phyloP scores from a whole-genome alignment of 768 basidiomycete genomes.

The Gloeopeniophorella convolvens region DNA sequence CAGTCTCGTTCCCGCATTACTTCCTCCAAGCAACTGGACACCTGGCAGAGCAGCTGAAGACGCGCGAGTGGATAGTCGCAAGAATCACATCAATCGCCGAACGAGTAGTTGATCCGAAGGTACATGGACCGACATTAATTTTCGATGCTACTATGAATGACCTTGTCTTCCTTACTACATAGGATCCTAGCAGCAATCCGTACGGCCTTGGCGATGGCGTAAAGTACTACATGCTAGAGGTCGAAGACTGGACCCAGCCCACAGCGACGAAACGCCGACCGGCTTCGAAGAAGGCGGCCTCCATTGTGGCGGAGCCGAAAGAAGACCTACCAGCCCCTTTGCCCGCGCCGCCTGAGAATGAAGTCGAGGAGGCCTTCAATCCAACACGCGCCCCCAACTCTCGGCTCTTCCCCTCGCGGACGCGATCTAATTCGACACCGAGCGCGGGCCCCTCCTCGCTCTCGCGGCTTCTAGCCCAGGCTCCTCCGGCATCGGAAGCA shows the following conservation, averaged over 20 bases:
- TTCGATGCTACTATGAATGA: background rate
- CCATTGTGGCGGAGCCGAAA: conserved; percentile 32
- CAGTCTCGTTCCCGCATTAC: conserved; percentile 96
- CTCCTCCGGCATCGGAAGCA: conserved; percentile 37
- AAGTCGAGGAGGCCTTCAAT: conserved; percentile 68
- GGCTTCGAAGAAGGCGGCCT: conserved; percentile 45
- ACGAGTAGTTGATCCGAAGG: conserved; percentile 74
- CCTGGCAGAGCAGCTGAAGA: conserved; percentile 83
- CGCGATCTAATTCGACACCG: conserved; percentile 61
- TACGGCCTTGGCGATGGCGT: conserved; percentile 83
- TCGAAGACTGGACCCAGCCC: conserved; percentile 88
- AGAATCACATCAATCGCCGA: conserved; percentile 86
- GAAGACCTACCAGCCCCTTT: conserved; percentile 39
- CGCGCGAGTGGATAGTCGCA: conserved; percentile 92
- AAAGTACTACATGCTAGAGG: conserved; percentile 91
- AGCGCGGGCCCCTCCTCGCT: conserved; percentile 71
- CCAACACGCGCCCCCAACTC: conserved; percentile 61
- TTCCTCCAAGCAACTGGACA: conserved; percentile 87
- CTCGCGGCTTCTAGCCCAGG: conserved; percentile 74
- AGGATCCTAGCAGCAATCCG: conserved; percentile 86
- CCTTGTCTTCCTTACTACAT: conserved; percentile 8
- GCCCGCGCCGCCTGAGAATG: conserved; percentile 58
- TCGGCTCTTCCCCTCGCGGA: conserved; percentile 54
- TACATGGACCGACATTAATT: conserved; percentile 30
- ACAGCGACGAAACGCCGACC: conserved; percentile 53